These are phyloP conservation scores for Candida chilensis DNA, from an alignment of 805 yeast genomes.

Conservation along the genomic window DNA sequence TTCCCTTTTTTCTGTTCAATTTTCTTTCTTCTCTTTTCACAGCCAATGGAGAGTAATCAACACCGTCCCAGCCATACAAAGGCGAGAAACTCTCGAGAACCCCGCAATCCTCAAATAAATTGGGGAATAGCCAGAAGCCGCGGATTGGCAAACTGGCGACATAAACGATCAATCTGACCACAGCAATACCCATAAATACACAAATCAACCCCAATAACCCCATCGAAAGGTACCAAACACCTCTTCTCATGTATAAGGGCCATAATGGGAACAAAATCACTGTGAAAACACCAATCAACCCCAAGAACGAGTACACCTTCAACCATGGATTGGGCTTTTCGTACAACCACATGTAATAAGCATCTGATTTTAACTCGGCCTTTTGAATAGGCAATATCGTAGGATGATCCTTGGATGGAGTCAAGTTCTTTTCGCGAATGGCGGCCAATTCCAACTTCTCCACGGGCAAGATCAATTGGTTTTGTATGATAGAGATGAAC, in stretches of 20 bases:
- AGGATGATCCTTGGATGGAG: conserved; percentile 58
- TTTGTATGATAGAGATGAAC: conserved; percentile 60
- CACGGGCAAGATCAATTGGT: conserved; percentile 69
- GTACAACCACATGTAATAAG: conserved; percentile 80
- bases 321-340: conserved; percentile 63
- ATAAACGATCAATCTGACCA: conserved; percentile 69
- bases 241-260: conserved; percentile 84
- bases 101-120: conserved; percentile 91
- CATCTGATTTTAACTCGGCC: conserved; percentile 54
- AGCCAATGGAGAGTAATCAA: no score
- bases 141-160: conserved; percentile 47
- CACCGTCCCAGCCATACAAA: conserved; percentile 72
- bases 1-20: conserved; percentile 18
- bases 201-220: conserved; percentile 66
- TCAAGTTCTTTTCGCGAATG: conserved; percentile 51
- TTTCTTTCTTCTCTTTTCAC: conserved; percentile 4
- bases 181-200: conserved; percentile 67
- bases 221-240: conserved; percentile 87
- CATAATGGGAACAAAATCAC: conserved; percentile 84
- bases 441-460: conserved; percentile 63
- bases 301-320: conserved; percentile 53
- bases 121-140: conserved; percentile 96
- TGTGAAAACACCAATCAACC: conserved; percentile 54
- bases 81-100: conserved; percentile 89
- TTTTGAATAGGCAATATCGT: conserved; percentile 43